Percentiles rank a stretch among this genome's conserved stretches.
phyloP scores from a whole-genome alignment of 306 rosid species.

The Alnus glutinosa region DNA sequence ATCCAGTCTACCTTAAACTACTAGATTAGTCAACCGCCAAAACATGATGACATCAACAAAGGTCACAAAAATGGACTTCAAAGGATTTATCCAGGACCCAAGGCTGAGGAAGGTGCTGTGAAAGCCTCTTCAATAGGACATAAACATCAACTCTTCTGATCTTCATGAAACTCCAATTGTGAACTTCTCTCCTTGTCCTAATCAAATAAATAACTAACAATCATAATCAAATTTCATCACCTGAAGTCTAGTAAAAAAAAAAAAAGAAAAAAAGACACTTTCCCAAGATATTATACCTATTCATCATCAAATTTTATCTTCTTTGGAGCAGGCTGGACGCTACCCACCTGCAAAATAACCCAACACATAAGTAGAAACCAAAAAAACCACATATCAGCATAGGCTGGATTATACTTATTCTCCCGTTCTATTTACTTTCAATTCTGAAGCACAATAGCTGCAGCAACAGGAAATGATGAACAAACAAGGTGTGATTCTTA shows the following conservation, averaged over 20 bases:
- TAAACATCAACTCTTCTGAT: not conserved
- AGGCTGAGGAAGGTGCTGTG: not conserved
- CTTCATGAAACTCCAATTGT: not conserved
- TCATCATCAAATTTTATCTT: slow-evolving; percentile 68
- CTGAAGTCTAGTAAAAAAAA: not conserved
- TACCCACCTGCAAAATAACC: slow-evolving; percentile 56
- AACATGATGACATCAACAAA: not conserved
- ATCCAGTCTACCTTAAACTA: not conserved
- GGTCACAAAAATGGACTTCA: not conserved
- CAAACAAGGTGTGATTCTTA: slow-evolving; percentile 34
- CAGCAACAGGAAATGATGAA: not conserved
- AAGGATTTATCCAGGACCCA: not conserved
- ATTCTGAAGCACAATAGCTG: not conserved
- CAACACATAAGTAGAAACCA: not conserved
- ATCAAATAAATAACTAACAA: not conserved
- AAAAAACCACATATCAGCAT: slow-evolving; percentile 9
- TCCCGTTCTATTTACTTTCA: not conserved
- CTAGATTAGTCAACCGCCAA: not conserved
- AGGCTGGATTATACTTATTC: not conserved
- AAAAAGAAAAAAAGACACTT: not conserved
- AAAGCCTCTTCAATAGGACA: not conserved
- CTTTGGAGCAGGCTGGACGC: slow-evolving; percentile 70
- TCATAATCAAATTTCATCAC: not conserved
- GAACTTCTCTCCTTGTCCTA: not conserved
- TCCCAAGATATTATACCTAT: slow-evolving; percentile 10